Evolutionary conservation across 371 early-diverging fungal genomes (phyloP).

Genomic region (Mortierella sp.): DNA sequence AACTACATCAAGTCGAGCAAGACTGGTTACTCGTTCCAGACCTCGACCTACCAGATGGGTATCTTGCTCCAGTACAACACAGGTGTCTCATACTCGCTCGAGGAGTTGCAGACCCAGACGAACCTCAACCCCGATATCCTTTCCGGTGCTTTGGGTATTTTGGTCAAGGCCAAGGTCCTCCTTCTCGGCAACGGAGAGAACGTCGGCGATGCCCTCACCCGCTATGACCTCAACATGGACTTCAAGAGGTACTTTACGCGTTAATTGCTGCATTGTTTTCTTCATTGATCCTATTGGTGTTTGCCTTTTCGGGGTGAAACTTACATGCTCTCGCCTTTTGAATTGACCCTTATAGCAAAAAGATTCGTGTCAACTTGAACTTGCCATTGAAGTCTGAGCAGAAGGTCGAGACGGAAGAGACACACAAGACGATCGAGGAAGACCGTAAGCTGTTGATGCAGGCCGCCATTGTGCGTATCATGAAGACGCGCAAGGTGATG

Average conservation of each 20-base stretch:
- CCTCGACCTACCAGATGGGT: constrained; percentile 93
- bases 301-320: no score
- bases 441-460: constrained; percentile 94
- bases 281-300: background rate
- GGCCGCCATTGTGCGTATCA: constrained; percentile 97
- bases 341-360: constrained; percentile 69
- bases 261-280: background rate
- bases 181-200: constrained; percentile 63
- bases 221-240: constrained; percentile 83
- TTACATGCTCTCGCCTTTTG: background rate
- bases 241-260: constrained; percentile 78
- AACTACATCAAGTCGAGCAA: constrained; percentile 80
- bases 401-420: constrained; percentile 90
- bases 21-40: constrained; percentile 81
- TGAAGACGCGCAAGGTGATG: constrained; percentile 96
- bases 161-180: constrained; percentile 89
- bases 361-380: constrained; percentile 88
- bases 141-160: constrained; percentile 76
- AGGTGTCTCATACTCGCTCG: constrained; percentile 70
- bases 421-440: constrained; percentile 89
- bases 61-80: constrained; percentile 89
- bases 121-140: constrained; percentile 79
- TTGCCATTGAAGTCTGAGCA: constrained; percentile 86
- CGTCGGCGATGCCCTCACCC: constrained; percentile 66
- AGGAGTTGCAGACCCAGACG: constrained; percentile 78